These are phyloP conservation scores for Asterionellopsis glacialis DNA, from an alignment of 108 stramenopile species.

Conservation along the genomic window DNA sequence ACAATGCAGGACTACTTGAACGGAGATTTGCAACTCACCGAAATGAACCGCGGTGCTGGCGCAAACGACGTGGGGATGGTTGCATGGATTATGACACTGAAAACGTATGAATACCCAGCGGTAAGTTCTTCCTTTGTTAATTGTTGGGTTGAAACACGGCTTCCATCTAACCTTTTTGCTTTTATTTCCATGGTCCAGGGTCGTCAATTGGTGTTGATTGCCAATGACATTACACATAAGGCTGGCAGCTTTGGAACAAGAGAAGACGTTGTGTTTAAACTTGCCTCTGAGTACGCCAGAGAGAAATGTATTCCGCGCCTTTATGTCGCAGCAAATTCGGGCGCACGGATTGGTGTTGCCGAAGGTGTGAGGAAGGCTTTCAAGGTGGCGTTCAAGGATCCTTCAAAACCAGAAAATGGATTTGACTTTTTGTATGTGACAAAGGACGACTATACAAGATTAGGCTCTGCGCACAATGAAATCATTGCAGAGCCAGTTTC, in stretches of 20 bases:
- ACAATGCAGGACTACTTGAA: slow-evolving; percentile 81
- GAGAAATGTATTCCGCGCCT: slow-evolving; percentile 88
- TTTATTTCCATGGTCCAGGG: slow-evolving; percentile 24
- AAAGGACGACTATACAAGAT: slow-evolving; percentile 74
- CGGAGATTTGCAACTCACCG: slow-evolving; percentile 77
- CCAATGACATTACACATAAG: slow-evolving; percentile 97
- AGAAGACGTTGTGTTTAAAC: slow-evolving; percentile 97
- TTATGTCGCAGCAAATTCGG: slow-evolving; percentile 93
- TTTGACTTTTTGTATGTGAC: slow-evolving; percentile 93
- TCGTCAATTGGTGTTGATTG: slow-evolving; percentile 96
- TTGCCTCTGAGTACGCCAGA: slow-evolving; percentile 90
- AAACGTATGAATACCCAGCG: slow-evolving; percentile 94
- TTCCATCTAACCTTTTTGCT: neutral
- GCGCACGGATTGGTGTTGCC: slow-evolving; percentile 96
- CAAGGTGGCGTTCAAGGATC: slow-evolving; percentile 93
- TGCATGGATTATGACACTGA: slow-evolving; percentile 94
- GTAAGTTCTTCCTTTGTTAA: slow-evolving; percentile 28
- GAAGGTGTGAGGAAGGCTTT: slow-evolving; percentile 92
- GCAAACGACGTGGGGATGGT: slow-evolving; percentile 99
- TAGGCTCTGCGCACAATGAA: slow-evolving; percentile 31
- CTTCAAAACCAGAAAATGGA: slow-evolving; percentile 92
- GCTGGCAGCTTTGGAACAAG: slow-evolving; percentile 98
- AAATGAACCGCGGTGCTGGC: slow-evolving; percentile 85
- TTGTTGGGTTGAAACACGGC: neutral
- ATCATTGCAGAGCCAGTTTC: slow-evolving; percentile 45